Percentiles rank a stretch among this genome's conserved stretches.
phyloP scores from a whole-genome alignment of 2,329 filamentous ascomycete genomes.

The Diplocarpon rosae region DNA sequence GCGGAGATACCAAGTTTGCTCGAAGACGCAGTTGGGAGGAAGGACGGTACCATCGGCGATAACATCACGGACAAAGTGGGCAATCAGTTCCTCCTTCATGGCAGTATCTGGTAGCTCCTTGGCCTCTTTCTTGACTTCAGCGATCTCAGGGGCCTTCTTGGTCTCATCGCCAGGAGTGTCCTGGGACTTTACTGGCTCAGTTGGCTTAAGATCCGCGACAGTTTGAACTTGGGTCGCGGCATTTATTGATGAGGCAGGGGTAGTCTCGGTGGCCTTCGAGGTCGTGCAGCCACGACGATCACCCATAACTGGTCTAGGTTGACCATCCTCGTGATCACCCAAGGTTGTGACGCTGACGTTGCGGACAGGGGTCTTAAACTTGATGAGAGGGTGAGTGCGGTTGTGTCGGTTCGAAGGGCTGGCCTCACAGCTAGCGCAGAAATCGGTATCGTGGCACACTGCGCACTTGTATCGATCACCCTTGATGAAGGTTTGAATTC shows the following conservation, averaged over 20 bases:
- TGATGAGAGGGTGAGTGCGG: conserved; percentile 91
- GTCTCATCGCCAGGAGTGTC: conserved; percentile 21
- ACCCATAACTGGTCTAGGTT: conserved; percentile 58
- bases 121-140: conserved; percentile 10
- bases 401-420: conserved; percentile 78
- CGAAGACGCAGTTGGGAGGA: conserved; percentile 60
- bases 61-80: conserved; percentile 66
- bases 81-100: conserved; percentile 38
- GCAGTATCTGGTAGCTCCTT: conserved; percentile 25
- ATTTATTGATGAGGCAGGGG: conserved; percentile 36
- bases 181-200: conserved; percentile 33
- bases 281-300: conserved; percentile 40
- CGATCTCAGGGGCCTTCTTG: conserved; percentile 18
- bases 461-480: conserved; percentile 95
- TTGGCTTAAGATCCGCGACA: conserved; percentile 60
- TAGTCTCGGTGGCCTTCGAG: conserved; percentile 42
- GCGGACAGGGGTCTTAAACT: conserved; percentile 88
- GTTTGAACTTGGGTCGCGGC: conserved; percentile 57
- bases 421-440: conserved; percentile 90
- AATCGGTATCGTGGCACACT: conserved; percentile 88
- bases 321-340: conserved; percentile 62
- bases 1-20: conserved; percentile 83
- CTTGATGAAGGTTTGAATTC: conserved; percentile 59
- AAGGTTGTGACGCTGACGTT: conserved; percentile 79
- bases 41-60: conserved; percentile 69